A percentile compares a stretch with the other conserved stretches of the same genome.
Conservation (phyloP, 768 basidiomycete species). For the Naganishia onofrii region DNA sequence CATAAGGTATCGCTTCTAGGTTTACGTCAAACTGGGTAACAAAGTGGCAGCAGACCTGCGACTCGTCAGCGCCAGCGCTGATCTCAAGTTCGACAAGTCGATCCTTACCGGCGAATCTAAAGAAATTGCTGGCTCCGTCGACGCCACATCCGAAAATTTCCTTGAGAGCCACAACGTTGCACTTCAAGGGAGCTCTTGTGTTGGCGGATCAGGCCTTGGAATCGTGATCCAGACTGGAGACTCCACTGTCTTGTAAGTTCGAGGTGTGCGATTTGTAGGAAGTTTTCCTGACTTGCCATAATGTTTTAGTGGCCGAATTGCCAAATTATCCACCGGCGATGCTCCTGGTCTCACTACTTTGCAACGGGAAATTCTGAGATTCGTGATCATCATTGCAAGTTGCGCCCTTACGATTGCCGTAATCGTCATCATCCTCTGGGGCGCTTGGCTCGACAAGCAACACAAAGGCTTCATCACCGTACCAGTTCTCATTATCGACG, state of each 20-base stretch:
- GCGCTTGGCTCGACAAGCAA: constrained; percentile 50
- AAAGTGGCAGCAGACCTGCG: constrained; percentile 54
- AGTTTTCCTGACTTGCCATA: constrained; percentile 23
- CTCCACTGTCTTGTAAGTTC: constrained; percentile 41
- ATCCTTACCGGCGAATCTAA: constrained; percentile 61
- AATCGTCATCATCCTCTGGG: constrained; percentile 59
- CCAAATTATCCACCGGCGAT: constrained; percentile 58
- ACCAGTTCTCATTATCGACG: constrained; percentile 59
- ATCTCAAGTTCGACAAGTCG: constrained; percentile 64
- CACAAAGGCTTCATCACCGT: constrained; percentile 57
- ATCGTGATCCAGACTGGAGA: constrained; percentile 46
- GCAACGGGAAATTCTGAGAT: constrained; percentile 60
- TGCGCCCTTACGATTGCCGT: constrained; percentile 57
- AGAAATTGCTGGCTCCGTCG: constrained; percentile 49
- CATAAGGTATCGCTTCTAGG: background rate
- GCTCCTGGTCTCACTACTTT: constrained; percentile 57
- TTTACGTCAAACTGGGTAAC: constrained; percentile 32
- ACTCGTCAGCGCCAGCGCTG: constrained; percentile 58
- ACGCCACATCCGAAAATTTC: constrained; percentile 59
- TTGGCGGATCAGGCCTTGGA: constrained; percentile 44
- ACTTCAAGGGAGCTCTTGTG: constrained; percentile 55
- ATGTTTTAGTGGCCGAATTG: constrained; percentile 56
- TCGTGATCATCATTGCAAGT: constrained; percentile 59
- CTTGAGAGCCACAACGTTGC: constrained; percentile 61
- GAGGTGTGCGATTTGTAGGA: constrained; percentile 13